Base-by-base conservation (phyloP, 371 early-diverging fungal genomes). In the Rhizomucor miehei region DNA sequence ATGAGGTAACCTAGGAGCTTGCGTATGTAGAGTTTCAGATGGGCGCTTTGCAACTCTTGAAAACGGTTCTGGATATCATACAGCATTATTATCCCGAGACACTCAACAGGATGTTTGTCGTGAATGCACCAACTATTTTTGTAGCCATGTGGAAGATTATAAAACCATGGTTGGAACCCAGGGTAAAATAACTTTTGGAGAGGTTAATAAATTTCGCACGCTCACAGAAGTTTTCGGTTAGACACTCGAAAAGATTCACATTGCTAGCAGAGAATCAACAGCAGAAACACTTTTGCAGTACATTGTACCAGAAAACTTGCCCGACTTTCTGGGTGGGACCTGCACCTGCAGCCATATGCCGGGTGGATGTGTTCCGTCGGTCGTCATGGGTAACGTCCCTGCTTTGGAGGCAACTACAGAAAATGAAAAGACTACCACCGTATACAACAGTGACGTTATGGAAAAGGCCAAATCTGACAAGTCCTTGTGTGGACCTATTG, bases 31-130 rank as follows among this genome's bases (percentile, higher is more conserved):
- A 89, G 48, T 75, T 91, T 51, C 80, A 90, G 52, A 75, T 86
- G 77, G 81, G 78, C 29, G 92, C 86, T 8, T 72, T 92, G 50
- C 73, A 81, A 29, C 77, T 90, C 71, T 68, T 91, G 48, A 75
- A 80, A 25, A 82, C 82, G 29, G 73, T 91, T 48, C 73, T 85
- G 21, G 86, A 89, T 50, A 73, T 82, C 54, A 88, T 89, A 59
- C 89, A 90, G 55, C 77, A 77, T 39, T 84, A 88, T 53, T 93
- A 92, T 53, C 93, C 93, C 21, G 93, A 92, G 62, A 82, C 89
- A 36, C 73, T 92, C 57, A 75, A 81, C 48, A 80, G 77, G 47
- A 73, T 91, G 8, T 93, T 86, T 51, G 74, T 93, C 36, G 87
- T 92, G 29, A 93, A 93, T 69, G 84, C 87, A 20, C 92, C 93